Conservation (phyloP, 352 stramenopile genomes). For the Pythium phragmitis region DNA sequence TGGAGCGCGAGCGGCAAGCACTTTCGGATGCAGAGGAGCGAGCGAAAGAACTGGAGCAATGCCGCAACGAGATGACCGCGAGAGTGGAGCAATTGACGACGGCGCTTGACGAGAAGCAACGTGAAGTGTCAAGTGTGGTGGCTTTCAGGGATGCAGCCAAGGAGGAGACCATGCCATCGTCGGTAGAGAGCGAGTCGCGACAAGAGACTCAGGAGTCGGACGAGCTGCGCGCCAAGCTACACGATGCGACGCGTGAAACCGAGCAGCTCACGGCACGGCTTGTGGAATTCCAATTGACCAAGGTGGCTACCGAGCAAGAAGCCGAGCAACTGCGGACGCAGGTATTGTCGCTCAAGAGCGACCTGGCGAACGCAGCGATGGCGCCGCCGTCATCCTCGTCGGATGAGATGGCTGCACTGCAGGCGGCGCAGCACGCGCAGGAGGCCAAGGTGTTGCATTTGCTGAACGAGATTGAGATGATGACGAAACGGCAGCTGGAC, state of each 20-base stretch:
- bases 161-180: constrained; percentile 14
- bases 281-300: constrained; percentile 9
- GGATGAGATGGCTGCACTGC: not conserved
- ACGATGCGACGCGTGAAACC: not conserved
- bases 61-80: not conserved
- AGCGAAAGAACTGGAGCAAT: not conserved
- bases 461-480: constrained; percentile 14
- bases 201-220: constrained; percentile 25
- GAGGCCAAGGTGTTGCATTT: constrained; percentile 14
- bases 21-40: not conserved
- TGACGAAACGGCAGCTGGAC: constrained; percentile 17
- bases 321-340: not conserved
- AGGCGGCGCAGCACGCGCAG: constrained; percentile 8
- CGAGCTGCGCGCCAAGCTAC: constrained; percentile 10
- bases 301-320: constrained; percentile 11
- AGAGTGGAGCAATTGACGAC: not conserved
- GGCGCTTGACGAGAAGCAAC: not conserved
- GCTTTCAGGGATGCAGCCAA: constrained; percentile 2
- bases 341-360: not conserved
- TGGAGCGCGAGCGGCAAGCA: not conserved
- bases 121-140: not conserved
- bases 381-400: too few relatives aligned
- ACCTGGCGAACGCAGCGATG: not conserved
- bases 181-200: not conserved
- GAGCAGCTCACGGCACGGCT: constrained; percentile 2